These are phyloP conservation scores for Talinum fruticosum DNA, from an alignment of 148 eudicot species.

Conservation along the genomic window DNA sequence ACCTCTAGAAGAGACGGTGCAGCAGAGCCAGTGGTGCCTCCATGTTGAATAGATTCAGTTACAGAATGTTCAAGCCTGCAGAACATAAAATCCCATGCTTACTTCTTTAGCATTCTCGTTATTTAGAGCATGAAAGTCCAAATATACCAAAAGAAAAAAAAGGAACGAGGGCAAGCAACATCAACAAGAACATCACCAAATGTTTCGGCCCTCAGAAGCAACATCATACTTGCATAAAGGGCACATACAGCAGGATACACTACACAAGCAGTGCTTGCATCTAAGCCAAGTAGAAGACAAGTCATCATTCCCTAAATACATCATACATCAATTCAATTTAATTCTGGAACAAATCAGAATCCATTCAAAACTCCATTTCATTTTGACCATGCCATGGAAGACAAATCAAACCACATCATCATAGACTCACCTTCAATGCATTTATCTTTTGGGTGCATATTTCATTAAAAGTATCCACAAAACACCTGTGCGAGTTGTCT, in stretches of 20 bases:
- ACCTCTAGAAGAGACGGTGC: constrained; percentile 93
- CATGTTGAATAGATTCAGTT: constrained; percentile 74
- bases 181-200: background rate
- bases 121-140: too few relatives aligned
- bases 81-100: constrained; percentile 12
- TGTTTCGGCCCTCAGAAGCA: background rate
- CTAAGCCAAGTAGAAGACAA: background rate
- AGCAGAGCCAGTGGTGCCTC: constrained; percentile 53
- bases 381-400: background rate
- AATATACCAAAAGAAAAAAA: background rate
- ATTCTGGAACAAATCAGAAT: background rate
- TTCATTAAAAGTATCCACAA: background rate
- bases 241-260: background rate
- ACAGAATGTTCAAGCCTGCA: constrained; percentile 86
- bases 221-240: background rate
- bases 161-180: background rate
- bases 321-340: background rate
- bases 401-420: background rate
- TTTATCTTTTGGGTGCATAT: background rate
- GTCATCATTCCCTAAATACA: background rate
- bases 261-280: background rate
- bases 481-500: background rate
- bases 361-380: background rate
- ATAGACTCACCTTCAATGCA: background rate
- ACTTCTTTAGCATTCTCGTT: too few relatives aligned